A percentile compares a stretch with the other conserved stretches of the same genome.
These are phyloP conservation scores for Ceratocystis albifundus DNA, from an alignment of 2,329 filamentous ascomycete species.

Conservation along the genomic window DNA sequence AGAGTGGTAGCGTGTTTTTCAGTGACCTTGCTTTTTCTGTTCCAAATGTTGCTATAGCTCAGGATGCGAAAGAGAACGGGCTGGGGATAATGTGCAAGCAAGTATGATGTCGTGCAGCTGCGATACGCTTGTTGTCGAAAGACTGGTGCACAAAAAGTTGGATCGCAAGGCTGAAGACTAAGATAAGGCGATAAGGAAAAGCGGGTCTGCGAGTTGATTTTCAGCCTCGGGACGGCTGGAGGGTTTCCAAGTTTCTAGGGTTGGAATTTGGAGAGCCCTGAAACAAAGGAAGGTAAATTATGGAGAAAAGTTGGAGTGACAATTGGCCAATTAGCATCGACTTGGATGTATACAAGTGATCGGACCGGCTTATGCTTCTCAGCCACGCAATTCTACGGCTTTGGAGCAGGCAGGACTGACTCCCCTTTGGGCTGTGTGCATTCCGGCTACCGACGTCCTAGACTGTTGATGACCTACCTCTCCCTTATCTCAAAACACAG, in stretches of 20 bases:
- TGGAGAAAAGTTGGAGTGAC: no score
- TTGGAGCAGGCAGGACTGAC: no score
- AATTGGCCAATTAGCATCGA: no score
- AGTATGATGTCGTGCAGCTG: not conserved
- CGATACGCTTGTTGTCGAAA: not conserved
- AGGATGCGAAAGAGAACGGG: not conserved
- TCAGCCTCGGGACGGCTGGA: not conserved
- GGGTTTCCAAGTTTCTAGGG: not conserved
- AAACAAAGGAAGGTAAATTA: no score
- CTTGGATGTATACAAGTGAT: no score
- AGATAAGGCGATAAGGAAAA: constrained; percentile 8
- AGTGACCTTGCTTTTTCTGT: not conserved
- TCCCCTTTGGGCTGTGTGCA: no score
- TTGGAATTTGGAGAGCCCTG: not conserved
- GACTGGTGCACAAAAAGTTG: not conserved
- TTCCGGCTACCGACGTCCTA: no score
- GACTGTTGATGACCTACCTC: no score
- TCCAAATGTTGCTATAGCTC: no score
- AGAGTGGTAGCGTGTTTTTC: not conserved
- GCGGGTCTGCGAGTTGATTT: not conserved
- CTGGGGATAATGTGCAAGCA: not conserved
- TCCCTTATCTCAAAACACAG: no score
- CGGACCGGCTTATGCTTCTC: no score
- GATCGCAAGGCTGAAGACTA: not conserved
- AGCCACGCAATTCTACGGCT: no score